Evolutionary conservation across 1,284 basidiomycete species (phyloP), one percentile per base, ranked within the genome.

Genomic region (Takashimella koratensis): DNA sequence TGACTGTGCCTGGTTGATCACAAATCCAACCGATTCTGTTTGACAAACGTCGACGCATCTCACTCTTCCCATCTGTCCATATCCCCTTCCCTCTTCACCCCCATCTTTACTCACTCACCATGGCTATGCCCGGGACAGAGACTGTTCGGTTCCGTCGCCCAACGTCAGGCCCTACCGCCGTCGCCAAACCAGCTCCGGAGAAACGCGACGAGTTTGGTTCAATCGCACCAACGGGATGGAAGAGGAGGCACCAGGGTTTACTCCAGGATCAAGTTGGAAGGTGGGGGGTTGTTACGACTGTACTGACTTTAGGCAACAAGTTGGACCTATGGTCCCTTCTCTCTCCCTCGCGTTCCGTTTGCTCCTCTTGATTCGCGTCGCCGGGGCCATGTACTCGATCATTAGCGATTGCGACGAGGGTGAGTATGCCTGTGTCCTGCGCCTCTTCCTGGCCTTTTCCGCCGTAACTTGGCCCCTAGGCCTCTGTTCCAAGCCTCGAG

Each of bases 391-490:
- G 90, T 98, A 94, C 70, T 84, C 87, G n/a, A 89, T 92, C 63
- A 90, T 97, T 57, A 83, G 87, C 60, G 96, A 98, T 73, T 98
- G 96, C 65, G 96, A 99, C 68, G 96, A 99, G 83, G 90, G 93
- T 92, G 56, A 56, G 79, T 59, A 41, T 3, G 22, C 4, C 5
- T 5, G 8, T n/a, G n/a, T n/a, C n/a, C n/a, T n/a, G n/a, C n/a
- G n/a, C n/a, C n/a, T n/a, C n/a, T n/a, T n/a, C 19, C 19, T 11
- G 20, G 43, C 25, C 19, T 22, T 43, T 46, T 40, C 42, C 30
- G 24, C 36, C 20, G 19, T 49, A 24, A 23, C 39, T 49, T 30
- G 12, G 11, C 11, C 12, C 13, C 21, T 19, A 12, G 3, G 13
- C 12, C 21, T 10, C 43, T 43, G 24, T 5, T 45, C 27, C 11